Evolutionary conservation across 2,329 filamentous ascomycete species (phyloP), one percentile per base, ranked within the genome.

Genomic region (Teratosphaeria viscida): DNA sequence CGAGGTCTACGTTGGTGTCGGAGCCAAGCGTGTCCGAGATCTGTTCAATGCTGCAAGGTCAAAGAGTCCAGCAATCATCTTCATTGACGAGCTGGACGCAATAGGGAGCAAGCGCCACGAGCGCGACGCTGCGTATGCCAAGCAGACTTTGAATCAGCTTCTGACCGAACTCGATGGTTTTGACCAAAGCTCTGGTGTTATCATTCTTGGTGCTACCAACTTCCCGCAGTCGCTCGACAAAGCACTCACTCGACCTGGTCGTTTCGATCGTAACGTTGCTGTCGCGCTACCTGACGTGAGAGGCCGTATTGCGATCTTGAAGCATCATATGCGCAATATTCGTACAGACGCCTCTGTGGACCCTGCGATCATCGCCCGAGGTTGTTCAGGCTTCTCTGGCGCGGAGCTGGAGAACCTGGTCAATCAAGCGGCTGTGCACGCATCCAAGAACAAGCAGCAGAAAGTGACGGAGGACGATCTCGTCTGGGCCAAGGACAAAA

Each of bases 401-500:
- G 94, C 94, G 23, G 94, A 99, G 68, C 81, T 99, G 12, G 94
- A 97, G 76, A 99, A 96, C 72, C 85, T 99, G 67, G 88, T 96
- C 71, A 99, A 99, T 75, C 90, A 96, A 72, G 94, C 94, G 35
- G 94, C 94, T 26, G 87, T 99, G 52, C 90, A 88, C 69, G 94
- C 94, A n/a, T 95, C 90, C 69, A 90, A 94, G 73, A 82, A 89
- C 66, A 94, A 92, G 76, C 83, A 88, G 47, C 80, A 79, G 61
- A 82, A 86, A 54, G 89, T 99, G 57, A 82, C 83, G 12, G 87
- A 90, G 74, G 76, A 82, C 37, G 91, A 97, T 70, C 86, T 97
- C 64, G 92, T 96, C 67, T 99, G 92, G 92, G 94, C 94, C 60
- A 97, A 95, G 76, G 94, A 99, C 78, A 94, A 94, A 77, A 89